Percentiles rank a stretch among this genome's conserved stretches.
Conservation (phyloP, 78 protist species). For the Emiliania huxleyi region DNA sequence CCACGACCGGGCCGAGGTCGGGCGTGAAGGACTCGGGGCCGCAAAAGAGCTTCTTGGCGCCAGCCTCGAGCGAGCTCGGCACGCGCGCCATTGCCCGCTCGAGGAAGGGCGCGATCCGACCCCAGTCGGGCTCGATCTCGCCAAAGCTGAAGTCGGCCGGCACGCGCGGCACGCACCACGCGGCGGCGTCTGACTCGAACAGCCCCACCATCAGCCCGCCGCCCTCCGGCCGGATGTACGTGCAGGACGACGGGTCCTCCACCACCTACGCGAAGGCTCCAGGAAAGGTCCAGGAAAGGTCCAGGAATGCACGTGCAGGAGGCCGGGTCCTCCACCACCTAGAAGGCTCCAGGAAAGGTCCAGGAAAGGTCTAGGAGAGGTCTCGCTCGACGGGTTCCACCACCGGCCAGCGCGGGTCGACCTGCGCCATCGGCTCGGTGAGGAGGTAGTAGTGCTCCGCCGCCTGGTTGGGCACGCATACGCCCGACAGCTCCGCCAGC, state of each 20-base stretch:
- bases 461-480: slow-evolving; percentile 53
- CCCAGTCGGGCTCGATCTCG: too few species aligned
- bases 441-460: slow-evolving; percentile 61
- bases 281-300: too few species aligned
- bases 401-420: slow-evolving; percentile 46
- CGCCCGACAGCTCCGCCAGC: slow-evolving; percentile 5
- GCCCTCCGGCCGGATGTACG: too few species aligned
- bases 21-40: slow-evolving; percentile 63
- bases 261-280: background rate
- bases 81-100: slow-evolving; percentile 25
- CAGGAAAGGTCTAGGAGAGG: too few species aligned
- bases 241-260: background rate
- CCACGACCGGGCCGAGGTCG: slow-evolving; percentile 35
- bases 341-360: too few species aligned
- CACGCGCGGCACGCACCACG: too few species aligned
- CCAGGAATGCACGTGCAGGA: slow-evolving; percentile 45
- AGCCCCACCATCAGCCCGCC: too few species aligned
- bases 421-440: slow-evolving; percentile 38
- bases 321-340: slow-evolving; percentile 53
- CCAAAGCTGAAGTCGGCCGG: too few species aligned
- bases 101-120: too few species aligned
- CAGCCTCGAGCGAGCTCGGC: background rate
- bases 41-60: slow-evolving; percentile 36
- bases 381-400: too few species aligned
- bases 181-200: too few species aligned